Percentiles rank a stretch among this genome's conserved stretches.
phyloP scores from a whole-genome alignment of 73 alveolate species.

The Breviolum minutum region DNA sequence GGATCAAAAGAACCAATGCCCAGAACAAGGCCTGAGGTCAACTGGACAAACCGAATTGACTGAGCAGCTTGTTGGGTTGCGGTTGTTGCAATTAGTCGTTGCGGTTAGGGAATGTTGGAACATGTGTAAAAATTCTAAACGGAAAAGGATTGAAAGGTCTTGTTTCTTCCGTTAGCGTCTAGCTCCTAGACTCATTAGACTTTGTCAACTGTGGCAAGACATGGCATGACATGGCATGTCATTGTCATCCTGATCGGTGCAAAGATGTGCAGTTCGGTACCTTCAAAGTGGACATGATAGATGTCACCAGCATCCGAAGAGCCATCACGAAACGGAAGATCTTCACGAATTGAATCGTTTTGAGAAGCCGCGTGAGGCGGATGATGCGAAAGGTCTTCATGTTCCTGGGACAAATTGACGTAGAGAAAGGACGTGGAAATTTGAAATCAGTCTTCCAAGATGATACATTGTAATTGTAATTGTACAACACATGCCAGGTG shows the following conservation, averaged over 20 bases:
- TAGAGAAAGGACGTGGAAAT: neutral
- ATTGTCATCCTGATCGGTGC: too few relatives aligned
- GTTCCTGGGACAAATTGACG: neutral
- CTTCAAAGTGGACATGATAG: slow-evolving; percentile 51
- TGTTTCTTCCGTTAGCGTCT: neutral
- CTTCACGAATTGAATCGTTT: slow-evolving; percentile 1
- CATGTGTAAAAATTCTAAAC: neutral
- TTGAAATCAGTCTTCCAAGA: neutral
- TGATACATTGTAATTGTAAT: neutral
- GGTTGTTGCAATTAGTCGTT: neutral
- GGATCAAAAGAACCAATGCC: slow-evolving; percentile 44
- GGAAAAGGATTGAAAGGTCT: neutral
- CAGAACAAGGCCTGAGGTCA: neutral
- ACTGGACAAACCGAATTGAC: neutral
- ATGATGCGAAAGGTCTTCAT: slow-evolving; percentile 55
- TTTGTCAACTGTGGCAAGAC: neutral
- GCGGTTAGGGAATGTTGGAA: neutral
- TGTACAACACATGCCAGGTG: neutral
- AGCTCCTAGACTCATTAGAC: neutral
- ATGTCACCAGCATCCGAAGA: slow-evolving; percentile 43
- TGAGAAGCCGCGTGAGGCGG: slow-evolving; percentile 21
- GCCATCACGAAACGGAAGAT: slow-evolving; percentile 59
- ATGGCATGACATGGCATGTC: neutral
- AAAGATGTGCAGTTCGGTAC: neutral
- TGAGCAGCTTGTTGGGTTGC: neutral